Base-by-base conservation (phyloP, 208 protist species). In the Strigomonas galati region DNA sequence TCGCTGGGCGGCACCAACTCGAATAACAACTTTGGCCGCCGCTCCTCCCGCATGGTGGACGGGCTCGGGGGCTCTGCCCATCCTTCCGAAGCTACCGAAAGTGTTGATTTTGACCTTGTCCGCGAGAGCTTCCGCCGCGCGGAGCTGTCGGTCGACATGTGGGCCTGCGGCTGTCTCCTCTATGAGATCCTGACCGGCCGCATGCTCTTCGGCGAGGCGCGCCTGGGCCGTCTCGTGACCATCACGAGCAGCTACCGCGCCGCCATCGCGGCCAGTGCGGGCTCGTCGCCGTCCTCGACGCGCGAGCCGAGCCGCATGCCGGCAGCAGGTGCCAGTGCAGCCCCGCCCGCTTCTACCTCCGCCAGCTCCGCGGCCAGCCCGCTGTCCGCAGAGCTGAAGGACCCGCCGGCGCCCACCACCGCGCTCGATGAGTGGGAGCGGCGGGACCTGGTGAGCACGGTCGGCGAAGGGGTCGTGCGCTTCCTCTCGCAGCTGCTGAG, bases 141-240 rank as follows among this genome's bases (percentile, higher is more conserved):
- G 10, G 88, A 91, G 67, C 70, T 92, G 43, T 81, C 88, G 10
- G 84, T 78, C 10, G 89, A 94, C 62, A 82, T 94, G 56, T 94
- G 89, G 89, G 74, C 71, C 28, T 92, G 85, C 52, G 89, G 89
- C 24, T 94, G 89, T 53, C 56, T 92, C 27, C 74, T 94, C 26
- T 92, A 92, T 71, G 89, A 94, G 66, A 69, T 94, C 44, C 78
- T 94, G 9, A 92, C 85, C 2, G 89, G 89, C 3, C 74, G 76
- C 49, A 85, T 88, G 81, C 76, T 94, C 27, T 94, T 94, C 72
- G 85, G 82, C 30, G 82, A 87, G 35, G 81, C 58, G 35, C 76
- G 78, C 1, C 58, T 94, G 43, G 80, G 76, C n/a, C 74, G 81
- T 2, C 78, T 89, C 12, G 46, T 88, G n/a, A 60, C 75, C 30